Evolutionary conservation across 306 rosid genomes (phyloP).

Genomic region (Lupinus albus): DNA sequence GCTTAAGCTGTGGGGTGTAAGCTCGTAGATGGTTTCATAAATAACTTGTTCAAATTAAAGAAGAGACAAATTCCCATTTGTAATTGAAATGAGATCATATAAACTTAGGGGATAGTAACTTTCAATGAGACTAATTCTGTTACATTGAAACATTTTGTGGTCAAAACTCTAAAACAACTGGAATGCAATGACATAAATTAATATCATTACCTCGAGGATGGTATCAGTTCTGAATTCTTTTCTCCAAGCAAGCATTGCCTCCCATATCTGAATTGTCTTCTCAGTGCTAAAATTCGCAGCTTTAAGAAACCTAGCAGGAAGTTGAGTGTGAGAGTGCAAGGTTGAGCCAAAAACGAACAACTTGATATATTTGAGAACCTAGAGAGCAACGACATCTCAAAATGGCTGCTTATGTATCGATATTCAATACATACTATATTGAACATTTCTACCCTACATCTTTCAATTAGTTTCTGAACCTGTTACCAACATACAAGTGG

Average conservation of each 20-base stretch:
- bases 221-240: constrained; percentile 89
- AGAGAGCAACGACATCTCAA: no score
- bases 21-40: background rate
- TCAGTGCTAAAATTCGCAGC: constrained; percentile 83
- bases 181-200: constrained; percentile 18
- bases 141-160: constrained; percentile 6
- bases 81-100: constrained; percentile 25
- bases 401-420: no score
- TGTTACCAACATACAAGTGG: no score
- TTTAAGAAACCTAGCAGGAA: constrained; percentile 73
- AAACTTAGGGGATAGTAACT: background rate
- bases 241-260: constrained; percentile 95
- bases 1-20: constrained; percentile 15
- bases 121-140: background rate
- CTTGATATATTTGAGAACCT: no score
- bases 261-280: constrained; percentile 86
- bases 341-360: constrained; percentile 1
- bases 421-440: no score
- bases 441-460: no score
- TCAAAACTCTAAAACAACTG: background rate
- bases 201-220: constrained; percentile 74
- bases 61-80: constrained; percentile 3
- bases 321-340: background rate
- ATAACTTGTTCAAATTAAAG: constrained; percentile 11
- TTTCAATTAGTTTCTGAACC: no score